Evolutionary conservation across 345 rosid genomes (phyloP).

Genomic region (Leavenworthia alabamica): DNA sequence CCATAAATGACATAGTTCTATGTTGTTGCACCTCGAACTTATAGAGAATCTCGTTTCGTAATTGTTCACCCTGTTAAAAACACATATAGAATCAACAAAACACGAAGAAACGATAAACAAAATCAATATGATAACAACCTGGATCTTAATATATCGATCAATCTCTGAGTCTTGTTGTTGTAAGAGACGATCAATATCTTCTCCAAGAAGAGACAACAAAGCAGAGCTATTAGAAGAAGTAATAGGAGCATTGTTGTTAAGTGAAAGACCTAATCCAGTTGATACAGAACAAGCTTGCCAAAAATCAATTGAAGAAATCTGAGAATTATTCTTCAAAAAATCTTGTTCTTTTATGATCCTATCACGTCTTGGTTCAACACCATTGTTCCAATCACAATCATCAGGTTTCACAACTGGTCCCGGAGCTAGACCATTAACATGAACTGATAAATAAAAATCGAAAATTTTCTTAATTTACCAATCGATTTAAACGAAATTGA

Average conservation of each 20-base stretch:
- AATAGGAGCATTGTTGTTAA: slow-evolving; percentile 52
- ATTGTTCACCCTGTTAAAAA: slow-evolving; percentile 46
- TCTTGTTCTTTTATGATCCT: slow-evolving; percentile 57
- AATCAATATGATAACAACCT: slow-evolving; percentile 22
- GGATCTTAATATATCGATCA: slow-evolving; percentile 66
- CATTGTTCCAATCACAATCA: slow-evolving; percentile 57
- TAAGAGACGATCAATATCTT: slow-evolving; percentile 58
- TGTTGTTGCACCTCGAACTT: slow-evolving; percentile 57
- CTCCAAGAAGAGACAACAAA: slow-evolving; percentile 51
- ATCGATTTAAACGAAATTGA: neutral
- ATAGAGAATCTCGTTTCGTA: slow-evolving; percentile 48
- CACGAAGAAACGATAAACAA: neutral
- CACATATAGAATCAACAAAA: neutral
- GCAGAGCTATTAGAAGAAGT: slow-evolving; percentile 60
- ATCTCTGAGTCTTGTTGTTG: slow-evolving; percentile 64
- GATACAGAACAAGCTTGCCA: slow-evolving; percentile 64
- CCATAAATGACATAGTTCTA: slow-evolving; percentile 50
- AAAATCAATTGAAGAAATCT: slow-evolving; percentile 66
- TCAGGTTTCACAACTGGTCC: slow-evolving; percentile 43
- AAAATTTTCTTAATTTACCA: neutral
- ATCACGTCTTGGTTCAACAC: slow-evolving; percentile 51
- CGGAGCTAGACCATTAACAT: slow-evolving; percentile 78
- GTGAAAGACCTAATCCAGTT: slow-evolving; percentile 77
- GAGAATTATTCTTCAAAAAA: slow-evolving; percentile 64
- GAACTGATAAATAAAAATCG: slow-evolving; percentile 41